phyloP scores from a whole-genome alignment of 495 filamentous ascomycete species.

The Penicilliopsis zonata region DNA sequence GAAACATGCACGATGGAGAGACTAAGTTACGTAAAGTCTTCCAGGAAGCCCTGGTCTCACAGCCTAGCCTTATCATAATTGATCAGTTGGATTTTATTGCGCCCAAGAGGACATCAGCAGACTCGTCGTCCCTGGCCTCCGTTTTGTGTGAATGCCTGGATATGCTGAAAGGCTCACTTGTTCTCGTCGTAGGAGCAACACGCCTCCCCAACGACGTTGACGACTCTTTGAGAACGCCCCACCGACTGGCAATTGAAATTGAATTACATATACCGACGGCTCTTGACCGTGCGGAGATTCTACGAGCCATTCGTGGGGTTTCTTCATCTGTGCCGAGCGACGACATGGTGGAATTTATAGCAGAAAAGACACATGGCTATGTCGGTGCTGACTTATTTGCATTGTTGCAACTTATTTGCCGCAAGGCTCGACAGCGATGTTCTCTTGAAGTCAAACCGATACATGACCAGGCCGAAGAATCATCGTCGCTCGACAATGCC shows the following conservation, averaged over 20 bases:
- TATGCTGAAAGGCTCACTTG: constrained; percentile 23
- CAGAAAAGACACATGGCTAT: constrained; percentile 53
- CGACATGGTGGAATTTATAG: constrained; percentile 31
- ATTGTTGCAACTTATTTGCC: constrained; percentile 34
- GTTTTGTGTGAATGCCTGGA: constrained; percentile 34
- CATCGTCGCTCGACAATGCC: background rate
- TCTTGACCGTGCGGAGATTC: constrained; percentile 58
- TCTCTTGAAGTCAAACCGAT: constrained; percentile 4
- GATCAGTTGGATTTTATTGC: constrained; percentile 71
- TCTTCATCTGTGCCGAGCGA: constrained; percentile 18
- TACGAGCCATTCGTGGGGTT: constrained; percentile 36
- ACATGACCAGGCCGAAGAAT: background rate
- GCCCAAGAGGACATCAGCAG: constrained; percentile 39
- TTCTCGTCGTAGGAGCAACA: constrained; percentile 65
- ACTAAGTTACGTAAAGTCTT: constrained; percentile 57
- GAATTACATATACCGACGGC: constrained; percentile 72
- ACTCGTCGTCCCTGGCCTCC: constrained; percentile 23
- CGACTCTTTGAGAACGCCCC: constrained; percentile 51
- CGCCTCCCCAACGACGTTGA: constrained; percentile 66
- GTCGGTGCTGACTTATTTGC: constrained; percentile 52
- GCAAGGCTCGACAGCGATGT: constrained; percentile 27
- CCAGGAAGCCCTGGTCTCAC: constrained; percentile 51
- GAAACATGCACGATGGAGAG: constrained; percentile 28
- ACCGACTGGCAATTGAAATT: constrained; percentile 58
- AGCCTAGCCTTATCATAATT: constrained; percentile 75